Percentiles rank a stretch among this genome's conserved stretches.
These are phyloP conservation scores for Saccharomyces hybrid DNA, from an alignment of 1,139 yeast genomes.

Conservation along the genomic window DNA sequence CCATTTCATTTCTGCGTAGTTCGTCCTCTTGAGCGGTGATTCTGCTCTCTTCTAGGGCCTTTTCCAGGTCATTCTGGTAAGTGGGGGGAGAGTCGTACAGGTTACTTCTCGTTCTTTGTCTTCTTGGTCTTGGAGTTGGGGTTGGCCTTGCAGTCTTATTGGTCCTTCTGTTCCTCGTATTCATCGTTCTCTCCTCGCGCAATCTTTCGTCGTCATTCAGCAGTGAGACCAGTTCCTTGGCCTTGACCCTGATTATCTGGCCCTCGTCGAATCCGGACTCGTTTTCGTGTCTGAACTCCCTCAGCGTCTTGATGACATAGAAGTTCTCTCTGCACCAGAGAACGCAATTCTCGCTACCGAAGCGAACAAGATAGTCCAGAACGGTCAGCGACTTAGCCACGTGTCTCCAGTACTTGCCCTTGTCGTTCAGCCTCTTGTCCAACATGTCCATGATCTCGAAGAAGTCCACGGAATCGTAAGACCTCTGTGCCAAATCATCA, in stretches of 20 bases:
- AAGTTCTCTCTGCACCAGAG: slow-evolving; percentile 90
- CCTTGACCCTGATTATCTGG: slow-evolving; percentile 79
- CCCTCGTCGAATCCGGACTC: slow-evolving; percentile 76
- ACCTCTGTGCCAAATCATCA: slow-evolving; percentile 74
- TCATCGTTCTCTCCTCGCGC: slow-evolving; percentile 53
- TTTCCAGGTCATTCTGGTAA: slow-evolving; percentile 71
- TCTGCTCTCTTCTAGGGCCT: slow-evolving; percentile 76
- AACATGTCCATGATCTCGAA: slow-evolving; percentile 93
- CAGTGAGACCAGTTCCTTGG: slow-evolving; percentile 77
- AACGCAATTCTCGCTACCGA: slow-evolving; percentile 87
- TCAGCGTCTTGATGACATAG: slow-evolving; percentile 79
- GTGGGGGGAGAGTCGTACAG: neutral
- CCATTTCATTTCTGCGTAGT: slow-evolving; percentile 37
- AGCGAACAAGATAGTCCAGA: slow-evolving; percentile 77
- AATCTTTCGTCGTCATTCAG: slow-evolving; percentile 80
- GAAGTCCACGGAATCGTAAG: slow-evolving; percentile 69
- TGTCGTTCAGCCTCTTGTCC: slow-evolving; percentile 87
- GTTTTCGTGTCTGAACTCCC: slow-evolving; percentile 84
- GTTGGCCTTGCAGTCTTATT: slow-evolving; percentile 23
- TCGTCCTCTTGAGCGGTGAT: slow-evolving; percentile 85
- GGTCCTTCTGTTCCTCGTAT: slow-evolving; percentile 34
- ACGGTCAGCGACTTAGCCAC: slow-evolving; percentile 86
- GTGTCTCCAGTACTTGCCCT: slow-evolving; percentile 98
- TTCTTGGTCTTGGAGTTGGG: slow-evolving; percentile 30
- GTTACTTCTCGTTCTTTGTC: neutral